phyloP scores from a whole-genome alignment of 805 yeast genomes.

The Candida tibetensis region DNA sequence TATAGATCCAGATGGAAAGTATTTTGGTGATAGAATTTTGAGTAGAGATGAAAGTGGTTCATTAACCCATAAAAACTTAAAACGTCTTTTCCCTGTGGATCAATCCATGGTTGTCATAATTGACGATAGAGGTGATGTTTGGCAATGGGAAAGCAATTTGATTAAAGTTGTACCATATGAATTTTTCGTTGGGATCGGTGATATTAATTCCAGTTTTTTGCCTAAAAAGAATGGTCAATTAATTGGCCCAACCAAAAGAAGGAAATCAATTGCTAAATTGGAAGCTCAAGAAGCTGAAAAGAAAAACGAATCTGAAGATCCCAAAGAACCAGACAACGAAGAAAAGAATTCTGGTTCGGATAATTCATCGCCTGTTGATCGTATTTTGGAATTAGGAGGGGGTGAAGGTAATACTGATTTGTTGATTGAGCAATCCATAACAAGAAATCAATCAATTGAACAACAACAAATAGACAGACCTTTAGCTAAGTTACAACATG shows the following conservation, averaged over 20 bases:
- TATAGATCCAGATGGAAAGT: constrained; percentile 84
- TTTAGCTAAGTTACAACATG: constrained; percentile 75
- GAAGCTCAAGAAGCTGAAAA: constrained; percentile 39
- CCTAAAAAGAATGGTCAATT: constrained; percentile 69
- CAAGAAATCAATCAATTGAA: constrained; percentile 68
- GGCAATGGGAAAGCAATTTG: constrained; percentile 95
- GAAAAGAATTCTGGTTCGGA: constrained; percentile 9
- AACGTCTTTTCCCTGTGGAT: constrained; percentile 89
- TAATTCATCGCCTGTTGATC: constrained; percentile 43
- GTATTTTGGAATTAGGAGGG: constrained; percentile 47
- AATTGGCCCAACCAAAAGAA: constrained; percentile 60
- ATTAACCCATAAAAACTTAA: constrained; percentile 81
- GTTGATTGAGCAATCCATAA: constrained; percentile 54
- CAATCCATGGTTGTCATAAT: constrained; percentile 95
- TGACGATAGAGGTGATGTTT: constrained; percentile 97
- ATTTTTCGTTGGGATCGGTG: constrained; percentile 96
- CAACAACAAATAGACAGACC: constrained; percentile 83
- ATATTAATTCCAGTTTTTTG: constrained; percentile 86
- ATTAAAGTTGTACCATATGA: constrained; percentile 93
- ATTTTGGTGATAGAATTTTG: constrained; percentile 87
- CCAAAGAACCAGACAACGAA: neutral
- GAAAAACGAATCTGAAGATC: constrained; percentile 10
- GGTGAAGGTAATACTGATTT: constrained; percentile 50
- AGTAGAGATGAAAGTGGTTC: constrained; percentile 95
- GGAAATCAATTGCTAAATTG: constrained; percentile 54